Base-by-base conservation (phyloP, 768 basidiomycete genomes). In the Dendrothele bispora region DNA sequence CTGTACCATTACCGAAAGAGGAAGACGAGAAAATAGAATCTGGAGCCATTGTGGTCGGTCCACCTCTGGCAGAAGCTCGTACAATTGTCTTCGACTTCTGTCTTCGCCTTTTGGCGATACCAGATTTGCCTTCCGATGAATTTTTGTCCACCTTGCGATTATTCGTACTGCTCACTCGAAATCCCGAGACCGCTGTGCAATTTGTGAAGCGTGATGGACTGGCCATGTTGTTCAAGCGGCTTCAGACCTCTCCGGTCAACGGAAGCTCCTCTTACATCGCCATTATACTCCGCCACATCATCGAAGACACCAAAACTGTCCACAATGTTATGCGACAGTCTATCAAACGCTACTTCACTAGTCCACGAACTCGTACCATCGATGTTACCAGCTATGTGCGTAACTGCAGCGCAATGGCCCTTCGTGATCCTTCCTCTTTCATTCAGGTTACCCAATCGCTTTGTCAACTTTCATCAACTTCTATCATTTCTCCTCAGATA, bases 251-350 rank as follows among this genome's bases (percentile, higher is more conserved):
- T 0, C 75, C 84, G 14, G 80, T 84, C 7, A 64, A 73, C 24
- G 84, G 87, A 17, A 86, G 84, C 53, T 91, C 91, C 38, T 83
- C 88, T 0, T 91, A 93, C 63, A 79, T 93, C 45, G 83, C 85
- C 34, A 88, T 87, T 58, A 88, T 98, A 51, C 72, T 98, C n/a
- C 86, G 97, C 6, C 97, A 99, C 61, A 68, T 91, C 43, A 81
- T 95, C 40, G 97, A 99, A 66, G 91, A 94, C 53, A 58, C 74
- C 2, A 60, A 68, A 2, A 78, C 76, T 7, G 62, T 98, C 35
- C 77, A 81, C 47, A 72, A 70, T 8, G 75, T 91, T 55, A 94
- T 99, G 83, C 80, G 80, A 20, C 84, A 88, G 53, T 87, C 91
- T 50, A 78, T 98, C 59, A 87, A 83, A 56, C 79, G 84, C 2